phyloP scores from a whole-genome alignment of 768 basidiomycete species.

The Leucocoprinus leucothites region DNA sequence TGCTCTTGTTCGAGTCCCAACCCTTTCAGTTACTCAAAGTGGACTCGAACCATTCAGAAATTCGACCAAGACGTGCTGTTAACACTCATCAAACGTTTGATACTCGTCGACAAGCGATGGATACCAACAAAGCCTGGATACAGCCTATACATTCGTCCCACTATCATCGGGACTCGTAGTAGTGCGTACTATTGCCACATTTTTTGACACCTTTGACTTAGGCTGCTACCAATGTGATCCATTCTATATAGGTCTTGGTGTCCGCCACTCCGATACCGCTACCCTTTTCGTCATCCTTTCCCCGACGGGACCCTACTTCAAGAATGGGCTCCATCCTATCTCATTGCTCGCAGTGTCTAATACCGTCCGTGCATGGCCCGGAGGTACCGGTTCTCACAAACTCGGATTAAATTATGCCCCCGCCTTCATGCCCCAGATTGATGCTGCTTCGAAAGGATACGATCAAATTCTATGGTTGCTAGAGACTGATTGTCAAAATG shows the following conservation, averaged over 20 bases:
- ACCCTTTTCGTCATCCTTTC: constrained; percentile 72
- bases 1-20: neutral
- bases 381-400: constrained; percentile 79
- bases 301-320: constrained; percentile 76
- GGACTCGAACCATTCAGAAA: constrained; percentile 33
- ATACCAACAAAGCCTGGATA: constrained; percentile 72
- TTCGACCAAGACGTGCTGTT: constrained; percentile 72
- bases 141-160: constrained; percentile 86
- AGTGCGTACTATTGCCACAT: constrained; percentile 38
- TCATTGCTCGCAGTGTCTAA: constrained; percentile 39
- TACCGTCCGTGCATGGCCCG: constrained; percentile 46
- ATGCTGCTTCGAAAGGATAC: constrained; percentile 66
- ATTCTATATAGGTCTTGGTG: constrained; percentile 41
- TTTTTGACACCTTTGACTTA: constrained; percentile 28
- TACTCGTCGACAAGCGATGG: constrained; percentile 75
- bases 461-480: constrained; percentile 79
- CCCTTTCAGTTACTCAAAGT: neutral
- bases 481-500: constrained; percentile 38
- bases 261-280: constrained; percentile 70
- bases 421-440: constrained; percentile 58
- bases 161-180: constrained; percentile 55
- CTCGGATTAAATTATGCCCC: constrained; percentile 67
- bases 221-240: constrained; percentile 22
- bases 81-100: constrained; percentile 72
- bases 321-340: constrained; percentile 55